Base-by-base conservation (phyloP, 768 basidiomycete species). In the Infundibulicybe gibba region DNA sequence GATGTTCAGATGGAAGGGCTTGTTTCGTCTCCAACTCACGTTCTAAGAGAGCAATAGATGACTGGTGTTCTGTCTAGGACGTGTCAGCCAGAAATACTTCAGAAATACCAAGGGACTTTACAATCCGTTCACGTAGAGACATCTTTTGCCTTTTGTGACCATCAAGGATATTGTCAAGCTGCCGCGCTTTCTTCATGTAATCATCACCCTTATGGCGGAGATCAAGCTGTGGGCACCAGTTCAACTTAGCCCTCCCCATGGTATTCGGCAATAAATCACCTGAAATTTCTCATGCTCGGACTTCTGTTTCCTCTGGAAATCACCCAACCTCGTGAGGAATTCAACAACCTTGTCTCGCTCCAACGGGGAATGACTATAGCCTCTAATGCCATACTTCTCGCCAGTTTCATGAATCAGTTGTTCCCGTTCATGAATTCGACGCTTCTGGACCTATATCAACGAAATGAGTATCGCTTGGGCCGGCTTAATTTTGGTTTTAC, bases 261-360 rank as follows among this genome's bases (percentile, higher is more conserved):
- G 15, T 38, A 14, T 25, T 4, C 10, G 3, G 35, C 5, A 37
- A 14, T 43, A 30, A 38, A 64, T 6, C 52, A 87, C 88, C 72
- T 89, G 86, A 14, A 90, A 61, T 52, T 71, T 77, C 52, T 90
- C 85, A 10, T 81, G 76, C 48, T 86, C 82, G 11, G 64, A 54
- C n/a, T 72, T 79, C 50, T 87, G 83, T 50, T 73, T 77, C 32
- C 77, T 70, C 47, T 83, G 81, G 4, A 86, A 61, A 19, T 87
- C 84, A 3, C 67, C 69, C 2, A 97, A 67, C 42, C 76, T 78
- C 8, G 81, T 67, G 19, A 83, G 71, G 61, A 97, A 94, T 39
- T 91, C 86, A 21, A 75, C 61, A 15, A 93, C 74, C 60, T 91
- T 79, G 34, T 81, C 78, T 34, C 81, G 75, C 42, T 85, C 85